These are phyloP conservation scores for Tricholoma flavovirens DNA, from an alignment of 768 basidiomycete species.

Conservation along the genomic window DNA sequence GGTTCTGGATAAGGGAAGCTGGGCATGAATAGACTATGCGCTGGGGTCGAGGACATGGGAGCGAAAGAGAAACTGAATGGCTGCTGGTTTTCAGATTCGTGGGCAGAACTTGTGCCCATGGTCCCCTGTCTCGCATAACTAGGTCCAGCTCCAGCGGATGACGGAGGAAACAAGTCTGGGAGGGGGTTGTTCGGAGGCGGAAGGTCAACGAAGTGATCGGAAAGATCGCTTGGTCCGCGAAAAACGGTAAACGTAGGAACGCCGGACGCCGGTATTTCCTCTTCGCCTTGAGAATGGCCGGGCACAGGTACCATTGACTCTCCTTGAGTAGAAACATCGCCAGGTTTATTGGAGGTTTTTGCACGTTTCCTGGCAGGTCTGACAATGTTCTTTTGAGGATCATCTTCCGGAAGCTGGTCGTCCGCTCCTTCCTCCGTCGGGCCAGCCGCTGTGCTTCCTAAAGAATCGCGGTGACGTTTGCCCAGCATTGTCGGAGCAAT, in stretches of 20 bases:
- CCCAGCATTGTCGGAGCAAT: constrained; percentile 48
- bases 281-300: constrained; percentile 7
- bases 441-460: constrained; percentile 32
- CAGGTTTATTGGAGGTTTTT: constrained; percentile 25
- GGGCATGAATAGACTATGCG: constrained; percentile 37
- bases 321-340: constrained; percentile 3
- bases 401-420: constrained; percentile 29
- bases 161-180: constrained; percentile 44
- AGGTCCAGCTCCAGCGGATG: constrained; percentile 29
- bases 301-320: neutral
- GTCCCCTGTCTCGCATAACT: constrained; percentile 8
- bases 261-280: constrained; percentile 17
- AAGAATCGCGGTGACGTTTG: constrained; percentile 58
- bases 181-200: constrained; percentile 48
- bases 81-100: constrained; percentile 48
- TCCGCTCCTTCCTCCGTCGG: constrained; percentile 35
- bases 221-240: constrained; percentile 32
- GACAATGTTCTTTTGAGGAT: constrained; percentile 30
- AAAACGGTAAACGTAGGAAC: constrained; percentile 45
- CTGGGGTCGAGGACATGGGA: constrained; percentile 49
- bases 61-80: constrained; percentile 49
- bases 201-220: constrained; percentile 32
- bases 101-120: constrained; percentile 39
- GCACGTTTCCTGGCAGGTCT: constrained; percentile 51
- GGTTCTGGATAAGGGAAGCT: constrained; percentile 50